Evolutionary conservation across 306 rosid genomes (phyloP).

Genomic region (Parietaria judaica): DNA sequence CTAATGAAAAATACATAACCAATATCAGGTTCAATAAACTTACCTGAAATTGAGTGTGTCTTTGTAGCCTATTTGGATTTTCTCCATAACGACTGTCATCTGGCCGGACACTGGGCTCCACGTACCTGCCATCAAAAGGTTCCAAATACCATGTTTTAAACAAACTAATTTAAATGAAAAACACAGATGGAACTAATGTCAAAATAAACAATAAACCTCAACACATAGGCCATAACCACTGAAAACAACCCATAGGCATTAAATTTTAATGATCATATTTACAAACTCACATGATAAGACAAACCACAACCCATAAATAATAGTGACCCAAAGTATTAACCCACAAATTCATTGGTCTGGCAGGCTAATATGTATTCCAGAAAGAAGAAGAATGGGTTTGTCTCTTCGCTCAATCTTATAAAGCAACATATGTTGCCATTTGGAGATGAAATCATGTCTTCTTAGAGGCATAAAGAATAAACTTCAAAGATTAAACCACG

Average conservation of each 20-base stretch:
- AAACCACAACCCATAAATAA: neutral
- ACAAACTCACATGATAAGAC: no score
- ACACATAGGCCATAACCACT: no score
- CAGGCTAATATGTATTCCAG: neutral
- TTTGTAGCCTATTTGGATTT: slow-evolving; percentile 96
- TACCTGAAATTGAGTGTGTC: slow-evolving; percentile 97
- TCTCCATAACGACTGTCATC: slow-evolving; percentile 98
- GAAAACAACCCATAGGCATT: no score
- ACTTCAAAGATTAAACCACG: neutral
- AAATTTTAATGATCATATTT: no score
- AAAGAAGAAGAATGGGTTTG: neutral
- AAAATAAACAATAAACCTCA: no score
- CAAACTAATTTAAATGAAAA: slow-evolving; percentile 17
- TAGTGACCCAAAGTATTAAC: neutral
- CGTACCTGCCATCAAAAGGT: slow-evolving; percentile 52
- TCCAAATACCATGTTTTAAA: slow-evolving; percentile 7
- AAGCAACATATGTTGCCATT: neutral
- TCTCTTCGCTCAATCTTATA: neutral
- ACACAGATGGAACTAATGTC: no score
- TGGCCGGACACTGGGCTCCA: slow-evolving; percentile 88
- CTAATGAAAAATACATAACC: neutral
- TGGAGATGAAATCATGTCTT: neutral
- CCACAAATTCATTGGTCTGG: neutral
- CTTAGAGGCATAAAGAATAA: neutral
- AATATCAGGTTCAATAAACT: neutral